These are phyloP conservation scores for Penicillium verrucosum DNA, from an alignment of 2,329 filamentous ascomycete species.

Conservation along the genomic window DNA sequence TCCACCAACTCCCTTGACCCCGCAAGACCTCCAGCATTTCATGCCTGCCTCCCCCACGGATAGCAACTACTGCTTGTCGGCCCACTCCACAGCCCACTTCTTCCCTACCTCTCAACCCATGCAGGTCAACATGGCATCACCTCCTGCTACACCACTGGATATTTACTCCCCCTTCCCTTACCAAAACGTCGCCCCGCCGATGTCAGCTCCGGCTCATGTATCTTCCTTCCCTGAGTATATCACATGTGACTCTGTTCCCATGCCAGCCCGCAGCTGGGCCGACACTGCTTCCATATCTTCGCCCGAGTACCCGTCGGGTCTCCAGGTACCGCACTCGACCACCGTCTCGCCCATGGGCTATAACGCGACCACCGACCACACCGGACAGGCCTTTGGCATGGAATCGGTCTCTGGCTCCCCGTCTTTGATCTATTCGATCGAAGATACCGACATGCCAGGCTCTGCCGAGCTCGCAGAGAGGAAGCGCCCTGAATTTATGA, in stretches of 20 bases:
- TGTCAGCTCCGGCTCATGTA: constrained; percentile 45
- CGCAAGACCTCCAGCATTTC: constrained; percentile 42
- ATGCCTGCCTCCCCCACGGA: constrained; percentile 41
- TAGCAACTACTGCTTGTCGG: constrained; percentile 37
- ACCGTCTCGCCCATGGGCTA: constrained; percentile 41
- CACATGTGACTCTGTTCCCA: constrained; percentile 35
- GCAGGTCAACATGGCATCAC: constrained; percentile 44
- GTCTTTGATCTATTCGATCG: constrained; percentile 33
- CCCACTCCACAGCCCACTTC: constrained; percentile 32
- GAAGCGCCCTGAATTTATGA: constrained; percentile 42
- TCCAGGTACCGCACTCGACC: constrained; percentile 34
- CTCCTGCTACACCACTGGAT: constrained; percentile 45
- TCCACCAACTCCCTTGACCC: constrained; percentile 45
- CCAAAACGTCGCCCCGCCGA: constrained; percentile 37
- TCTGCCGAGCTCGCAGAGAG: constrained; percentile 27
- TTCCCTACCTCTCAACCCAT: constrained; percentile 41
- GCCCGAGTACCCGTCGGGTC: constrained; percentile 38
- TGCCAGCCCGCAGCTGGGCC: constrained; percentile 43
- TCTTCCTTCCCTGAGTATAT: constrained; percentile 43
- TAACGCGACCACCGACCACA: constrained; percentile 33
- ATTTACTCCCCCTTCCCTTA: constrained; percentile 40
- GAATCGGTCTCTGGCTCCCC: constrained; percentile 32
- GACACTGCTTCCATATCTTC: constrained; percentile 41
- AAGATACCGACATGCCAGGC: constrained; percentile 29
- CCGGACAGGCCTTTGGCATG: constrained; percentile 26